Base-by-base conservation (phyloP, 352 stramenopile genomes). In the Phytopythium cucurbitacearum region DNA sequence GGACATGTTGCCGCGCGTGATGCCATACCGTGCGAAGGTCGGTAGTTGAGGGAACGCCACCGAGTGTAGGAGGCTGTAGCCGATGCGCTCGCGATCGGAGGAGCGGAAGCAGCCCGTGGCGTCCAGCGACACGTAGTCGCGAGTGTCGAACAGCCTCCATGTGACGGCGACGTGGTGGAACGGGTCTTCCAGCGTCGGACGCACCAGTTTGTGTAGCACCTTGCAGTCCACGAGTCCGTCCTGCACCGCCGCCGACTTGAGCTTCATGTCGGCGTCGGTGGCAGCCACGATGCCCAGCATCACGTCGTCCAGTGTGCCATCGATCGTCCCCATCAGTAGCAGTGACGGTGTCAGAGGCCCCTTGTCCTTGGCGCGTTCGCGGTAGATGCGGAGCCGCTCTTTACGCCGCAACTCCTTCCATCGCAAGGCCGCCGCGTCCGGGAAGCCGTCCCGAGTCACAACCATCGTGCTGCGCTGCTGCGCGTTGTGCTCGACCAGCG, bases 41-140 rank as follows among this genome's bases (percentile, higher is more conserved):
- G 61, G 68, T 3, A 73, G 45, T 33, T 70, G 57, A n/a, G 55
- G 53, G 42, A 76, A 63, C 5, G 64, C 64, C 0, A 76, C 56
- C 15, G 63, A 76, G 51, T 76, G 63, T 2, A 47, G 61, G 10
- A 76, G 50, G 32, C 56, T 70, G 51, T 65, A 73, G 48, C 67
- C 67, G 36, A 76, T 48, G n/a, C 44, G 53, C 15, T 76, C 67
- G 7, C 62, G 54, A 46, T 44, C 55, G 0, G 34, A 37, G 10
- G 65, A 63, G 5, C 55, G 13, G 38, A 69, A 60, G 33, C 61
- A 60, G 2, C 66, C 62, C 15, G 63, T 67, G 3, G 66, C 63
- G 34, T 74, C 66, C 37, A 74, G 62, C 7, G 58, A 72, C 46
- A 72, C 67, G 48, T 64, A 71, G 60, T 75, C 66, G 4, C 65